These are phyloP conservation scores for Mortierella sp. DNA, from an alignment of 371 early-diverging fungal genomes.

Conservation along the genomic window DNA sequence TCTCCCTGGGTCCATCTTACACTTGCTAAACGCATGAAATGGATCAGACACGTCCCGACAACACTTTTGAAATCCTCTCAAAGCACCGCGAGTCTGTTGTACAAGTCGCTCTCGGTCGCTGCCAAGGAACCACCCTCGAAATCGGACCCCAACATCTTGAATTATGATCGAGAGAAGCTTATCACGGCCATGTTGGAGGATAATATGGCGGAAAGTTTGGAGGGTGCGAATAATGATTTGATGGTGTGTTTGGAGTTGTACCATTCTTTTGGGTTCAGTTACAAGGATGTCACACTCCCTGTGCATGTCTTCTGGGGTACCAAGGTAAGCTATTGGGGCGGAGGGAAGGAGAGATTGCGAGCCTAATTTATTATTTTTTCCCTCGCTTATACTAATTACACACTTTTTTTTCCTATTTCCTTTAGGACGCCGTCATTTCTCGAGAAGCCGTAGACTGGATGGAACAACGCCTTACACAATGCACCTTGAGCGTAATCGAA, in stretches of 20 bases:
- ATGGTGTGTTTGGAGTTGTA: conserved; percentile 55
- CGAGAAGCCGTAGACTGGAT: conserved; percentile 61
- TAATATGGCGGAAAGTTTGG: conserved; percentile 52
- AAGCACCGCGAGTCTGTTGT: conserved; percentile 45
- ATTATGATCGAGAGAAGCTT: conserved; percentile 51
- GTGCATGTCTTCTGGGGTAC: conserved; percentile 60
- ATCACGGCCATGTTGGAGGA: conserved; percentile 55
- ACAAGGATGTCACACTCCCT: conserved; percentile 57
- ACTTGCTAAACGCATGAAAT: conserved; percentile 56
- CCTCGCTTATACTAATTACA: background rate
- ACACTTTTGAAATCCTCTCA: conserved; percentile 45
- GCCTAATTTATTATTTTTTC: background rate
- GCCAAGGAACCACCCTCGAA: conserved; percentile 48
- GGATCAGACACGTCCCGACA: conserved; percentile 57
- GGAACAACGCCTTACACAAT: conserved; percentile 56
- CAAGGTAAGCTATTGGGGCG: conserved; percentile 31
- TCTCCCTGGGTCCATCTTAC: conserved; percentile 58
- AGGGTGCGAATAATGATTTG: conserved; percentile 57
- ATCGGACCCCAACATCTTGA: conserved; percentile 44
- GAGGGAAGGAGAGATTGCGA: background rate
- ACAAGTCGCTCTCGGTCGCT: conserved; percentile 50
- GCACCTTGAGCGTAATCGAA: conserved; percentile 58
- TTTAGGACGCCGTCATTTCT: conserved; percentile 57
- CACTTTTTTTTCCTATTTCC: background rate
- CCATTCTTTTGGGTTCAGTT: conserved; percentile 55